phyloP scores from a whole-genome alignment of 192 early-diverging fungal species.

The Neocallimastix lanati region DNA sequence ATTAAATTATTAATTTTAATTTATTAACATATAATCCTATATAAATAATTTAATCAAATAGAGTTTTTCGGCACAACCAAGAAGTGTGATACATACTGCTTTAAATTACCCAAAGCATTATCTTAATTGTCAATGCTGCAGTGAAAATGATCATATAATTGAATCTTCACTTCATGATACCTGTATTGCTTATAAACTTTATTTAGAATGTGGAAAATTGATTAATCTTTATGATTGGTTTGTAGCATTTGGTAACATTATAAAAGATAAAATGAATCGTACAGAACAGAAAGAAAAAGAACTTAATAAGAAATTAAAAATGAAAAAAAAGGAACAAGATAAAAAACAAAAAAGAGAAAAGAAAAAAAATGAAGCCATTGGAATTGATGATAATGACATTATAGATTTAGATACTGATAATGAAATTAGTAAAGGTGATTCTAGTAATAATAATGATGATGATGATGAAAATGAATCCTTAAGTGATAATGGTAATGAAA shows the following conservation, averaged over 20 bases:
- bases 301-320: slow-evolving; percentile 3
- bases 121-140: slow-evolving; percentile 68
- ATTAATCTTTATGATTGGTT: slow-evolving; percentile 93
- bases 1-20: no score
- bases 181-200: slow-evolving; percentile 72
- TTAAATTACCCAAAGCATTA: slow-evolving; percentile 59
- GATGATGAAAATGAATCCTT: no score
- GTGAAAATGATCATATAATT: slow-evolving; percentile 15
- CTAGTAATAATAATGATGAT: no score
- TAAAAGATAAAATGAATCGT: slow-evolving; percentile 33
- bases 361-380: neutral
- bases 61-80: slow-evolving; percentile 58
- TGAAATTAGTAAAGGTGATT: neutral
- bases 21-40: no score
- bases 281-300: slow-evolving; percentile 7
- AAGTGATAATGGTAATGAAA: neutral
- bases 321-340: neutral
- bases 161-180: slow-evolving; percentile 59
- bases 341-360: neutral
- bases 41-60: neutral
- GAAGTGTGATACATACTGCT: slow-evolving; percentile 67
- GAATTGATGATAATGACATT: neutral
- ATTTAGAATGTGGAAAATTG: slow-evolving; percentile 78
- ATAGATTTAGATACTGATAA: neutral
- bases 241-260: slow-evolving; percentile 58